These are phyloP conservation scores for Cenchrus americanus DNA, from an alignment of 176 grass and related monocot genomes.

Conservation along the genomic window DNA sequence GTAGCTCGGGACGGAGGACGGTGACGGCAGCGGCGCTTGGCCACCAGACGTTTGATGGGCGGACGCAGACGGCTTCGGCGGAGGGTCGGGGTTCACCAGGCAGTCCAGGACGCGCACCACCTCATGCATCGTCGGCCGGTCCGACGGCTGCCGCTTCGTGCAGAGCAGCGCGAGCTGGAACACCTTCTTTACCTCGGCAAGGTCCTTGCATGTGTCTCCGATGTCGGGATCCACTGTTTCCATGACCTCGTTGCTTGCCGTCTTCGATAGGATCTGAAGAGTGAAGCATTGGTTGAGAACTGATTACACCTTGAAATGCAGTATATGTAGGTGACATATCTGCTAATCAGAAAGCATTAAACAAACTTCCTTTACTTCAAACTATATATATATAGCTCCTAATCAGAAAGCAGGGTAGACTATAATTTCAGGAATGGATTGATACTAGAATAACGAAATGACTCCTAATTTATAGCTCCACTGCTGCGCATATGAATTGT, in stretches of 20 bases:
- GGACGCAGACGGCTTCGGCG: conserved; percentile 40
- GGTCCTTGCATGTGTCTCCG: conserved; percentile 70
- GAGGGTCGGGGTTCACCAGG: conserved; percentile 52
- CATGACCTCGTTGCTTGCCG: conserved; percentile 80
- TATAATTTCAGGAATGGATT: background rate
- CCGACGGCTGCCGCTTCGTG: conserved; percentile 78
- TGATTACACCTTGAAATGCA: background rate
- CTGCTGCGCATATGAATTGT: background rate
- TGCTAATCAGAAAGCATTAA: background rate
- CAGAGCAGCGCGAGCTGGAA: conserved; percentile 93
- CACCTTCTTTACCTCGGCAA: conserved; percentile 80
- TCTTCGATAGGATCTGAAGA: conserved; percentile 85
- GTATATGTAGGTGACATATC: background rate
- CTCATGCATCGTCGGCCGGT: conserved; percentile 96
- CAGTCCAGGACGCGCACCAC: conserved; percentile 83
- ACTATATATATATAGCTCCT: background rate
- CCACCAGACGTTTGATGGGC: background rate
- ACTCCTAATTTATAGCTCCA: background rate
- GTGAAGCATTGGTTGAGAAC: background rate
- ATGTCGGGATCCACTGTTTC: conserved; percentile 83
- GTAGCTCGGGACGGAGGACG: conserved; percentile 54
- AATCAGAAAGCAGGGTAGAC: background rate
- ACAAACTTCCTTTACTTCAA: background rate
- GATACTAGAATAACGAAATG: too few species aligned
- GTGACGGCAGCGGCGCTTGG: background rate